These are phyloP conservation scores for Kodamaea neixiangensis DNA, from an alignment of 805 yeast species.

Conservation along the genomic window DNA sequence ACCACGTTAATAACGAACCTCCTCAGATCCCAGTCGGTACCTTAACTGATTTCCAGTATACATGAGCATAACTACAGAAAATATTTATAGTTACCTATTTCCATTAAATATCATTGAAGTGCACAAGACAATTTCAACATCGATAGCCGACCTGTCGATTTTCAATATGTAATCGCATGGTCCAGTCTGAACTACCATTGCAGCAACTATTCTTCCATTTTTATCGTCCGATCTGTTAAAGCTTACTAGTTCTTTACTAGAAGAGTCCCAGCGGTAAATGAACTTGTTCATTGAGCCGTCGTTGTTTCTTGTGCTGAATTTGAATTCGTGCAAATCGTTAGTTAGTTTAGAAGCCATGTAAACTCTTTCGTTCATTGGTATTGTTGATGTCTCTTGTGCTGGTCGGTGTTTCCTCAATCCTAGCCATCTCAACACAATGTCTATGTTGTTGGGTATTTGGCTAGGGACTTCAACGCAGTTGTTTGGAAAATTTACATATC, in stretches of 20 bases:
- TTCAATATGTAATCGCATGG: slow-evolving; percentile 7
- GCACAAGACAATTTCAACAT: slow-evolving; percentile 8
- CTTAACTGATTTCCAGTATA: slow-evolving; percentile 30
- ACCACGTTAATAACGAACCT: slow-evolving; percentile 35
- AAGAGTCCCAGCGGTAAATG: slow-evolving; percentile 11
- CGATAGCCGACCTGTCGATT: slow-evolving; percentile 6
- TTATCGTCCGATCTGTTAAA: slow-evolving; percentile 6
- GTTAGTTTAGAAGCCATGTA: slow-evolving; percentile 17
- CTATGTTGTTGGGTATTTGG: neutral
- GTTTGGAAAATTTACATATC: slow-evolving; percentile 15
- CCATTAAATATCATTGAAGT: slow-evolving; percentile 6
- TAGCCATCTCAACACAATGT: neutral
- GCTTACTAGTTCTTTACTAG: slow-evolving; percentile 10
- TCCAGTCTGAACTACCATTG: slow-evolving; percentile 5
- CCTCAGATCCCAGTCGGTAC: slow-evolving; percentile 35
- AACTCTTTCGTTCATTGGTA: slow-evolving; percentile 9
- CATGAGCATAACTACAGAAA: neutral
- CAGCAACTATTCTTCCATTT: slow-evolving; percentile 6
- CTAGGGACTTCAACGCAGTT: slow-evolving; percentile 3
- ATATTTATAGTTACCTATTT: slow-evolving; percentile 8
- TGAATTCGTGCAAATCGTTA: slow-evolving; percentile 12
- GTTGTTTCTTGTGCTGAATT: slow-evolving; percentile 8
- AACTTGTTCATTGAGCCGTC: slow-evolving; percentile 6
- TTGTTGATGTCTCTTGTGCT: neutral
- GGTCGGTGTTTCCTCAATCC: slow-evolving; percentile 3